Evolutionary conservation across 176 grass and related monocot genomes (phyloP).

Genomic region (Rhynchospora pubera): DNA sequence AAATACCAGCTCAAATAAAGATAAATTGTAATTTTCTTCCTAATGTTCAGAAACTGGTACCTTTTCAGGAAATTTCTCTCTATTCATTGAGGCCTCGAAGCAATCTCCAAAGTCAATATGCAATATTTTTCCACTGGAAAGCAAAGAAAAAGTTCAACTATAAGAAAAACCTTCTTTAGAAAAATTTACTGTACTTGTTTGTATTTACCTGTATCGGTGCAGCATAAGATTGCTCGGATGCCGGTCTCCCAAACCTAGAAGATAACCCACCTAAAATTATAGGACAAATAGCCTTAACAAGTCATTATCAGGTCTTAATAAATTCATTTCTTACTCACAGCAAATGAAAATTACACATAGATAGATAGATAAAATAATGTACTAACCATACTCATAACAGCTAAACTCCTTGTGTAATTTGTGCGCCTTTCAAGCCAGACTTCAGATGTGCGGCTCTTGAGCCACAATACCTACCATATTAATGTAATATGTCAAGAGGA

Average conservation of each 20-base stretch:
- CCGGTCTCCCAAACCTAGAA: constrained; percentile 91
- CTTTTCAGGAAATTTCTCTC: constrained; percentile 98
- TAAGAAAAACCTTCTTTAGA: constrained; percentile 7
- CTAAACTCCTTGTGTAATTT: constrained; percentile 93
- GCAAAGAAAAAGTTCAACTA: constrained; percentile 34
- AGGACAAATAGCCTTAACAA: not conserved
- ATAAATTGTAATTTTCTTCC: constrained; percentile 25
- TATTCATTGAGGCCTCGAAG: constrained; percentile 97
- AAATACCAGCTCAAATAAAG: not conserved
- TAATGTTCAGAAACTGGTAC: constrained; percentile 21
- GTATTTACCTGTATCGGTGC: constrained; percentile 66
- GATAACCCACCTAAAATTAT: constrained; percentile 73
- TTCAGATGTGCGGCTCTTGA: constrained; percentile 95
- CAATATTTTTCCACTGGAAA: constrained; percentile 90
- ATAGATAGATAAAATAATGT: constrained; percentile 16
- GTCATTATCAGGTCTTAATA: not conserved
- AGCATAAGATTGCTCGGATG: constrained; percentile 99
- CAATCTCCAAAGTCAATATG: constrained; percentile 99
- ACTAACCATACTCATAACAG: constrained; percentile 99
- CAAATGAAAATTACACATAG: constrained; percentile 1
- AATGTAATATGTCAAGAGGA: not conserved
- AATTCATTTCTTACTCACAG: not conserved
- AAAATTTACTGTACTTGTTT: not conserved
- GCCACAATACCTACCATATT: constrained; percentile 73
- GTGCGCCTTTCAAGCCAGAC: constrained; percentile 95